Percentiles rank a stretch among this genome's conserved stretches.
phyloP scores from a whole-genome alignment of 208 protist genomes.

The Leptomonas seymouri region DNA sequence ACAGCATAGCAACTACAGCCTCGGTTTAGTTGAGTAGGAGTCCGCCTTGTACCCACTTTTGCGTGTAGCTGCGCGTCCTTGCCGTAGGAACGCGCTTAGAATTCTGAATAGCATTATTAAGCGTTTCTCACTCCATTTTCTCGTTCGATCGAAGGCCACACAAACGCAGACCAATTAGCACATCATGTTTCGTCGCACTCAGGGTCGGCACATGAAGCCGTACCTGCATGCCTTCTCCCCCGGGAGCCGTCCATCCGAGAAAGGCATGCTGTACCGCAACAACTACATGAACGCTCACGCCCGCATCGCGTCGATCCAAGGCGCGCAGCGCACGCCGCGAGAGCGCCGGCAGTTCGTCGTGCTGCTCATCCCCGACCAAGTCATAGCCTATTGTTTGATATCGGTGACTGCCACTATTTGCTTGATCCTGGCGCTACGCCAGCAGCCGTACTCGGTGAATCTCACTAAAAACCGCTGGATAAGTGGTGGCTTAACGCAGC shows the following conservation, averaged over 20 bases:
- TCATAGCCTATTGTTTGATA: slow-evolving; percentile 37
- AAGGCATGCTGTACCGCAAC: slow-evolving; percentile 90
- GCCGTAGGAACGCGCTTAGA: no score
- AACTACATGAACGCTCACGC: slow-evolving; percentile 86
- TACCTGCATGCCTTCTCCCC: slow-evolving; percentile 86
- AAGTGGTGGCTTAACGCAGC: slow-evolving; percentile 59
- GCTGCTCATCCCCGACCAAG: slow-evolving; percentile 77
- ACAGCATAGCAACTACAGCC: no score
- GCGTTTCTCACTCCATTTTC: background rate
- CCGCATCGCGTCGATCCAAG: slow-evolving; percentile 66
- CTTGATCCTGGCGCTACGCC: slow-evolving; percentile 34
- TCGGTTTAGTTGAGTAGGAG: no score
- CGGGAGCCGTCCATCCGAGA: slow-evolving; percentile 74
- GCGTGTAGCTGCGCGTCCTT: no score
- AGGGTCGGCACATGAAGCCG: slow-evolving; percentile 59
- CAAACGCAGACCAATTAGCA: background rate
- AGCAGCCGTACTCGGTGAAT: slow-evolving; percentile 58
- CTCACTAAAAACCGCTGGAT: slow-evolving; percentile 63
- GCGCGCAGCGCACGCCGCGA: slow-evolving; percentile 54
- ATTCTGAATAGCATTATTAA: no score
- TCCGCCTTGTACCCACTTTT: no score
- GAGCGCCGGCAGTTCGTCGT: slow-evolving; percentile 63
- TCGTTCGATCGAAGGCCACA: background rate
- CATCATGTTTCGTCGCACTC: slow-evolving; percentile 66
- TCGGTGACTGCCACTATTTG: slow-evolving; percentile 9